Evolutionary conservation across 495 filamentous ascomycete species (phyloP), one percentile per base, ranked within the genome.

Genomic region (Chaetomidium leptoderma): DNA sequence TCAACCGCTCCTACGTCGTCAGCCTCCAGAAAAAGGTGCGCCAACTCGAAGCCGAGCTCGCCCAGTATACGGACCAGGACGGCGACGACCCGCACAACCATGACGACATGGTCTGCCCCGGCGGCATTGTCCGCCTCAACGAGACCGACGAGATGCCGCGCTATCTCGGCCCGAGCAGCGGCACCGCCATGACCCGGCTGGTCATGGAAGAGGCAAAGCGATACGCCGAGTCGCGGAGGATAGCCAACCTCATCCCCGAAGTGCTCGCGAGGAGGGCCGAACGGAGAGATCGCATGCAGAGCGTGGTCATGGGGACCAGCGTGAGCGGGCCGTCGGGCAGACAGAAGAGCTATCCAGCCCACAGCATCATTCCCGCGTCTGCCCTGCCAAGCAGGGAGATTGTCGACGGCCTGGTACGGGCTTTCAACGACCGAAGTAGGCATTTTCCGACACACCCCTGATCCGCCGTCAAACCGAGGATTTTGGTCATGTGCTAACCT

Each of bases 121-220:
- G 88, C 42, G 91, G 90, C 32, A 78, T 91, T 57, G 90, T 97
- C 55, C 84, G 83, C 19, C 83, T 96, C 46, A 81, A 85, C 55
- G 86, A 91, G 58, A 84, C 85, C 44, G 88, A 93, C 63, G 91
- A 93, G 69, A 82, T 81, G 16, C 78, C 90, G 11, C 86, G 91
- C 57, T 97, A 91, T 64, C 78, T 97, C 13, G 92, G 92, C 0
- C 85, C 92, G 11, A 92, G 90, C 11, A 97, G 92, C 69, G 92
- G 92, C 58, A 92, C 95, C 67, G 90, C 89, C 59, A 92, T 97
- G 74, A 92, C 91, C 17, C 83, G 92, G 33, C 74, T 97, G 63
- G 88, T 97, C 27, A 95, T 97, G 85, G 91, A 96, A 67, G 83
- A 95, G 64, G 92, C 92, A 44, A 97, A 92, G 64, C 85, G 88